phyloP scores from a whole-genome alignment of 805 yeast species.

The Ogataea ramenticola region DNA sequence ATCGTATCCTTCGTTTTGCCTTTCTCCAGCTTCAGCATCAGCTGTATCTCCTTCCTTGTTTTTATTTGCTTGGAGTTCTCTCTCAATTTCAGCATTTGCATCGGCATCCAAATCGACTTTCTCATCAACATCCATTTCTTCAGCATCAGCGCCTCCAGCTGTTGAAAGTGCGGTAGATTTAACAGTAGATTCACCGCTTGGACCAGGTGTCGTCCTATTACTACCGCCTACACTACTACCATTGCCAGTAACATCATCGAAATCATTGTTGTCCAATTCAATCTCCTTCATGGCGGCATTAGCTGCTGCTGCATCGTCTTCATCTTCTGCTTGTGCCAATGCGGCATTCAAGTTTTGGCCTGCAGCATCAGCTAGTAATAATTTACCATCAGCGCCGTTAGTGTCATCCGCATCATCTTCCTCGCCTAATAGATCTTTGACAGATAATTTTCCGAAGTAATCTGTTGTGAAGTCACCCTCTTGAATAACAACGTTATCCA shows the following conservation, averaged over 20 bases:
- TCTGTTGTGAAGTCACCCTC: constrained; percentile 98
- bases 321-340: constrained; percentile 92
- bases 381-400: constrained; percentile 35
- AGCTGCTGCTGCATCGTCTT: constrained; percentile 85
- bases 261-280: constrained; percentile 80
- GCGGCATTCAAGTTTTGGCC: constrained; percentile 31
- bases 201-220: constrained; percentile 16
- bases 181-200: not conserved
- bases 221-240: constrained; percentile 5
- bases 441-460: constrained; percentile 82
- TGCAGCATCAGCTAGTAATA: constrained; percentile 10
- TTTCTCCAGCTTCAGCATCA: not conserved
- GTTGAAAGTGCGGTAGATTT: constrained; percentile 19
- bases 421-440: constrained; percentile 75
- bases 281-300: constrained; percentile 81
- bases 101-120: constrained; percentile 13
- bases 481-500: constrained; percentile 92
- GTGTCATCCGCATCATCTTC: constrained; percentile 26
- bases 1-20: constrained; percentile 13
- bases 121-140: constrained; percentile 9
- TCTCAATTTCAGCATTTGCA: constrained; percentile 17
- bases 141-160: constrained; percentile 2
- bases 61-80: not conserved
- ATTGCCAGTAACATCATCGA: constrained; percentile 45
- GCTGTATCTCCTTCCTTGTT: not conserved